Conservation (phyloP, 768 basidiomycete genomes). For the Strobilomyces confusus region DNA sequence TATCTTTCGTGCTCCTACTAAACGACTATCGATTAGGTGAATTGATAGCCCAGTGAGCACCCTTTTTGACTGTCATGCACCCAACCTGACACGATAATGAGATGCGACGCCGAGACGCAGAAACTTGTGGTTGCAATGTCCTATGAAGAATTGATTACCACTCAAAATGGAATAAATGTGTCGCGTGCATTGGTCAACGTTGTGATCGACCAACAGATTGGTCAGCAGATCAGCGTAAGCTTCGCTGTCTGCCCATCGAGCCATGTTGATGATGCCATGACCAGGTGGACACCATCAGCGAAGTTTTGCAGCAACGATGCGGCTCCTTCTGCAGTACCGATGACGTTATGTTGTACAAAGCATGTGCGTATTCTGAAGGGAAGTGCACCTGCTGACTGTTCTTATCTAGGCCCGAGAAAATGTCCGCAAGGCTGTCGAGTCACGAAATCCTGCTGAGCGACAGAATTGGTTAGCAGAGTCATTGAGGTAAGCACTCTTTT, state of each 20-base stretch:
- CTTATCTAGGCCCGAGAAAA: conserved; percentile 81
- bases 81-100: conserved; percentile 27
- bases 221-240: conserved; percentile 89
- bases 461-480: conserved; percentile 84
- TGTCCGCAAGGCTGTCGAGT: conserved; percentile 83
- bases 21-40: conserved; percentile 89
- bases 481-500: conserved; percentile 53
- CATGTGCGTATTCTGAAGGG: conserved; percentile 25
- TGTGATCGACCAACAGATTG: conserved; percentile 97
- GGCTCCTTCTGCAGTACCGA: conserved; percentile 98
- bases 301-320: conserved; percentile 89
- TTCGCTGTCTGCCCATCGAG: neutral
- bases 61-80: neutral
- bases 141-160: conserved; percentile 84
- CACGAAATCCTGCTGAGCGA: conserved; percentile 66
- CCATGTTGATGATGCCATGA: conserved; percentile 8
- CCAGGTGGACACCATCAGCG: conserved; percentile 95
- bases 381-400: conserved; percentile 1
- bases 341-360: conserved; percentile 98
- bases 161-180: conserved; percentile 78
- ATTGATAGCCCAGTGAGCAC: conserved; percentile 70
- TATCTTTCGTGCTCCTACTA: conserved; percentile 88
- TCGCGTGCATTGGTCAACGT: conserved; percentile 91
- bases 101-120: conserved; percentile 73
- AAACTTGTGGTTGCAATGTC: conserved; percentile 65